Percentiles rank a stretch among this genome's conserved stretches.
Conservation (phyloP, 768 basidiomycete species). For the Psilocybe azurescens region DNA sequence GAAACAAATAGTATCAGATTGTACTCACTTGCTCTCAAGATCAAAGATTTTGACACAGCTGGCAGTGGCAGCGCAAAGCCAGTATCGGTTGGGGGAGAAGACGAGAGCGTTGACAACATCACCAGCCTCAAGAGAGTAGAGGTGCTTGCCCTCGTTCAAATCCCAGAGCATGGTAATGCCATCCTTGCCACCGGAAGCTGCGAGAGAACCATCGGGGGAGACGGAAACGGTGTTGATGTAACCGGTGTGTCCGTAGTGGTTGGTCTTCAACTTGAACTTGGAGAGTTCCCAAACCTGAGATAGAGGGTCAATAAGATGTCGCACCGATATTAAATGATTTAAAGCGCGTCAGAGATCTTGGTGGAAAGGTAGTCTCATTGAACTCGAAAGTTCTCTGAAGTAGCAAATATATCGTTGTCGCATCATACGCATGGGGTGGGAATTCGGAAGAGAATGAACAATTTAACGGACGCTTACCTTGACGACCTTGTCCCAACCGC, state of each 20-base stretch:
- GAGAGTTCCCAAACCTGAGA: conserved; percentile 97
- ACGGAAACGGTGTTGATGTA: conserved; percentile 99
- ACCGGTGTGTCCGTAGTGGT: conserved; percentile 99
- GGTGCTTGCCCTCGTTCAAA: conserved; percentile 99
- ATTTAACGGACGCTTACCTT: conserved; percentile 67
- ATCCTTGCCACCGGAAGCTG: conserved; percentile 99
- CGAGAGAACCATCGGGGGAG: conserved; percentile 98
- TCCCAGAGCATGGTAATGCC: conserved; percentile 99
- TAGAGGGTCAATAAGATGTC: conserved; percentile 19
- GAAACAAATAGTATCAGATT: background rate
- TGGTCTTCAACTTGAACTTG: conserved; percentile 99
- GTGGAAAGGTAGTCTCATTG: conserved; percentile 84
- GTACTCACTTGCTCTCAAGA: conserved; percentile 94
- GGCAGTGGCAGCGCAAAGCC: conserved; percentile 98
- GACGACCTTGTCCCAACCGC: conserved; percentile 99
- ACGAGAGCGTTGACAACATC: conserved; percentile 99
- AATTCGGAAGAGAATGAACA: conserved; percentile 6
- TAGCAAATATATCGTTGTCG: conserved; percentile 77
- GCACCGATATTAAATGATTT: conserved; percentile 12
- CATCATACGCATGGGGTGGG: conserved; percentile 30
- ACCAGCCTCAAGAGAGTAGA: conserved; percentile 99
- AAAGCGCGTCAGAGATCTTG: conserved; percentile 78
- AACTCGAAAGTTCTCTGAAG: conserved; percentile 73
- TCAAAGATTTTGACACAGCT: conserved; percentile 99
- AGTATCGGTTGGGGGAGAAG: conserved; percentile 99